Evolutionary conservation across 495 filamentous ascomycete species (phyloP), one percentile per base, ranked within the genome.

Genomic region (Xylaria intraflava): DNA sequence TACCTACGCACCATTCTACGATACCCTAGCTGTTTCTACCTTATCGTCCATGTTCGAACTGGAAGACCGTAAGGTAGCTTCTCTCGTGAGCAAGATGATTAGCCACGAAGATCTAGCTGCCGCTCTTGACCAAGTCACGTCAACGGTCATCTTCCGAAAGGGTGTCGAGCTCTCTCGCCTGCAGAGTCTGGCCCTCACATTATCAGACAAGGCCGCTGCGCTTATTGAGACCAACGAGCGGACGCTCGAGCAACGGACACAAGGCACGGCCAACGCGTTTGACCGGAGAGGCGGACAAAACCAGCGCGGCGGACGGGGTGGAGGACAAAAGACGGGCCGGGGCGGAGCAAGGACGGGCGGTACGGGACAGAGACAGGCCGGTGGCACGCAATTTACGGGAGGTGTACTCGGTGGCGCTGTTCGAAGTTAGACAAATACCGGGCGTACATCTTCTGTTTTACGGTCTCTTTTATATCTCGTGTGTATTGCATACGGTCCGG

Each of bases 61-160:
- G 3, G 77, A 87, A 29, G 78, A 86, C 58, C 84, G 85, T 71
- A 97, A 95, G 78, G 92, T 95, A 29, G 75, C 85, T 10, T 89
- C 93, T n/a, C 82, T 99, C 53, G 84, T 99, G 66, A 92, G 88
- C 80, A 95, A 94, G 75, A 99, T 99, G 93, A 97, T 97, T 70
- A 95, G 90, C 54, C 93, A 99, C 74, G 93, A 99, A 68, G 93
- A 99, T 64, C 83, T 99, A 36, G 88, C 87, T 24, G 93, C 93
- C 48, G 94, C 93, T 29, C 81, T 99, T 35, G 93, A 99, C 78
- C 93, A 97, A 72, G 94, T 99, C 72, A 96, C 92, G 69, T 83
- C 87, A 54, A 92, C 90, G 33, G 91, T 99, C 70, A 89, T 97
- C 73, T 99, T 99, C 88, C 84, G 94, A 71, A 97, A 97, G 84